phyloP scores from a whole-genome alignment of 306 rosid species.

The Cucurbita pepo region DNA sequence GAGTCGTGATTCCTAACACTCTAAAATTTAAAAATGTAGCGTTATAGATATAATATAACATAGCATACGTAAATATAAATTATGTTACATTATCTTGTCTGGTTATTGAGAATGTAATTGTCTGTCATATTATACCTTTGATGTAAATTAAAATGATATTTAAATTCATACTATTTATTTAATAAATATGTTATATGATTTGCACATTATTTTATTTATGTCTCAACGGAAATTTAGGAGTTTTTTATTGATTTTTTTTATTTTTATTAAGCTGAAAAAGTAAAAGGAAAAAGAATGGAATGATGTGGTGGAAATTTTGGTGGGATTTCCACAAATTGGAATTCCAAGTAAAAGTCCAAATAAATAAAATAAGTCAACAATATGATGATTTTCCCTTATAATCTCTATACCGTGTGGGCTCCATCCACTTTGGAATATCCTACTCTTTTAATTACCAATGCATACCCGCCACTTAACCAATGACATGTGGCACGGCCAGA shows the following conservation, averaged over 20 bases:
- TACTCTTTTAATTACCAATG: background rate
- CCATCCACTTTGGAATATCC: background rate
- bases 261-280: background rate
- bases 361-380: background rate
- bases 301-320: background rate
- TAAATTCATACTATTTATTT: too few relatives aligned
- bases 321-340: constrained; percentile 1
- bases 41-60: too few relatives aligned
- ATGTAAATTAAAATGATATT: too few relatives aligned
- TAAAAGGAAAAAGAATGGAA: background rate
- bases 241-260: too few relatives aligned
- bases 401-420: background rate
- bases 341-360: constrained; percentile 3
- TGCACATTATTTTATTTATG: background rate
- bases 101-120: background rate
- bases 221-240: background rate
- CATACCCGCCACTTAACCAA: background rate
- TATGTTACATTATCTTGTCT: too few relatives aligned
- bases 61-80: background rate
- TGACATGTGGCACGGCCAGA: background rate
- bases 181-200: too few relatives aligned
- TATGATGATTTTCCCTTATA: background rate
- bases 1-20: too few relatives aligned
- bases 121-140: too few relatives aligned
- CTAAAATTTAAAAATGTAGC: too few relatives aligned